phyloP scores from a whole-genome alignment of 1,284 basidiomycete genomes.

The Lentinus polychrous region DNA sequence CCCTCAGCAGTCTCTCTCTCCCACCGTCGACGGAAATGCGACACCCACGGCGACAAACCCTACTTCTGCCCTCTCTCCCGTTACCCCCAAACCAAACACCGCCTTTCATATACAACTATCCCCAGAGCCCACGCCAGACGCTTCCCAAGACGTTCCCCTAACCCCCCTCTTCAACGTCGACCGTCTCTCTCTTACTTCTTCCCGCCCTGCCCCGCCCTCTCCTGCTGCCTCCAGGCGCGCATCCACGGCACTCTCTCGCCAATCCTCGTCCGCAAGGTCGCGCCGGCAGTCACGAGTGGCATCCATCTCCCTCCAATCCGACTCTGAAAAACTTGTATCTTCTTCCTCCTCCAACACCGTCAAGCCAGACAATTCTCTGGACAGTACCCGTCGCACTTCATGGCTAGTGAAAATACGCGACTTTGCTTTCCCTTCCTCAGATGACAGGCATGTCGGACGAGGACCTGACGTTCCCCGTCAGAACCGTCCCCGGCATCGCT shows the following conservation, averaged over 20 bases:
- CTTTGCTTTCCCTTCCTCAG: slow-evolving; percentile 46
- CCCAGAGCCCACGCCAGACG: slow-evolving; percentile 11
- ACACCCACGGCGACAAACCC: slow-evolving; percentile 17
- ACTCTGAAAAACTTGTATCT: slow-evolving; percentile 18
- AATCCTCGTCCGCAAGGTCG: slow-evolving; percentile 24
- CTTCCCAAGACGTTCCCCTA: slow-evolving; percentile 11
- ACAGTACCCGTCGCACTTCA: slow-evolving; percentile 12
- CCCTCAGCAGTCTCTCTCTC: slow-evolving; percentile 2
- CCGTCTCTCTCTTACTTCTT: slow-evolving; percentile 39
- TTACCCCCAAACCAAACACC: slow-evolving; percentile 19
- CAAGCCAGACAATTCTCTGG: slow-evolving; percentile 7
- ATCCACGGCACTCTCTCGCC: slow-evolving; percentile 35
- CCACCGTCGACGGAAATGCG: slow-evolving; percentile 16
- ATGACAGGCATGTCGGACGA: slow-evolving; percentile 47
- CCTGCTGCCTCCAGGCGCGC: slow-evolving; percentile 52
- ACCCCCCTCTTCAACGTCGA: slow-evolving; percentile 13
- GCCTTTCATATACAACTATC: slow-evolving; percentile 13
- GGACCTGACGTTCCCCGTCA: slow-evolving; percentile 47
- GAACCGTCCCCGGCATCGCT: slow-evolving; percentile 36
- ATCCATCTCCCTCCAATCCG: slow-evolving; percentile 12
- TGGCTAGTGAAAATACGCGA: slow-evolving; percentile 51
- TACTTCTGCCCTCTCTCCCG: slow-evolving; percentile 14
- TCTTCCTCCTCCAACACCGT: slow-evolving; percentile 18
- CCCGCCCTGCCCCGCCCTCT: slow-evolving; percentile 59
- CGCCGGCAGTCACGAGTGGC: slow-evolving; percentile 23